phyloP scores from a whole-genome alignment of 1,139 yeast species.

The Spencermartinsiella ligniputridi region DNA sequence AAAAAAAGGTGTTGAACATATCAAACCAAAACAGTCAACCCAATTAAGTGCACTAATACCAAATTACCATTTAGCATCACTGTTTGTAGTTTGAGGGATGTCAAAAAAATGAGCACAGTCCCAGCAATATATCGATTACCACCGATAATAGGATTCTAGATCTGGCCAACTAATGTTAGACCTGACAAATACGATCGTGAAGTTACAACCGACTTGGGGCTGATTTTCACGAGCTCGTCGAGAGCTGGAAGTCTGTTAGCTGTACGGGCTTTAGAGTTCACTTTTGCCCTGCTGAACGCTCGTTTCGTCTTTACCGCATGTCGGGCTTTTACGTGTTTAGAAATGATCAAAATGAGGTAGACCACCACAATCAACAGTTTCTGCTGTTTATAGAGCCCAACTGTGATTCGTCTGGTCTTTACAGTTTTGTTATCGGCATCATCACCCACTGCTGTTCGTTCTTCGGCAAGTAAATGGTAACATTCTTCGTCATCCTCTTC shows the following conservation, averaged over 20 bases:
- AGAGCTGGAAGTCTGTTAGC: not conserved
- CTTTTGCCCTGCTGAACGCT: not conserved
- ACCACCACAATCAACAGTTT: constrained; percentile 2
- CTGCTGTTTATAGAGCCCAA: not conserved
- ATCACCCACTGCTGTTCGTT: not conserved
- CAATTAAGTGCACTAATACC: too few relatives aligned
- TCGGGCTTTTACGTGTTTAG: not conserved
- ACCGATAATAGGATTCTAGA: too few relatives aligned
- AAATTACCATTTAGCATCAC: too few relatives aligned
- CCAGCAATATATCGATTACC: too few relatives aligned
- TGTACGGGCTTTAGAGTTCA: not conserved
- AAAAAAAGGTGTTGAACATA: too few relatives aligned
- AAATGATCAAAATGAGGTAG: not conserved
- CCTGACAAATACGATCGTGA: constrained; percentile 1
- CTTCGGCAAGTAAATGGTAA: not conserved
- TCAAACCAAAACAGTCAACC: too few relatives aligned
- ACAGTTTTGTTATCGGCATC: not conserved
- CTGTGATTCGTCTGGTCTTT: not conserved
- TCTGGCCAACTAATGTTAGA: not conserved
- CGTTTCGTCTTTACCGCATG: not conserved
- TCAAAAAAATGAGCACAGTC: too few relatives aligned
- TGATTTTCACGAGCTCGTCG: too few relatives aligned
- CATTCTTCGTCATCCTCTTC: constrained; percentile 10
- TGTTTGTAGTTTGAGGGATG: too few relatives aligned
- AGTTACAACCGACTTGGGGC: not conserved